Conservation (phyloP, 208 protist genomes). For the Porcisia deanei region DNA sequence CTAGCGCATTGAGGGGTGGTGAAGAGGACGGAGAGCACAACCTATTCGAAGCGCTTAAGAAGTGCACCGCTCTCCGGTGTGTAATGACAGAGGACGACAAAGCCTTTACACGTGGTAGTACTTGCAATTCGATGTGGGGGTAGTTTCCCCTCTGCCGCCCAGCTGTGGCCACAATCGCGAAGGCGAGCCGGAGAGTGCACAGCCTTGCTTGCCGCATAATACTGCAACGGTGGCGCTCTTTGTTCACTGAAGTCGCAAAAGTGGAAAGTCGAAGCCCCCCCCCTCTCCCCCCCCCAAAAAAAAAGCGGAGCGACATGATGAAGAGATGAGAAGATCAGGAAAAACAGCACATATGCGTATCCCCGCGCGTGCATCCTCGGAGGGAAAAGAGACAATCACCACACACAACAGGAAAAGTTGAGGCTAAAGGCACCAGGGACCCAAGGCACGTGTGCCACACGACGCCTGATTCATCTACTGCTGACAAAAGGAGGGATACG, state of each 20-base stretch:
- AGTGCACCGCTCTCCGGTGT: background rate
- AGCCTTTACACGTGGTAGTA: background rate
- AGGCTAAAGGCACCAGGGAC: background rate
- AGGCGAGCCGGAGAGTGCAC: background rate
- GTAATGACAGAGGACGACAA: background rate
- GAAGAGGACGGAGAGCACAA: background rate
- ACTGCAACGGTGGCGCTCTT: background rate
- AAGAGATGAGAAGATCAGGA: background rate
- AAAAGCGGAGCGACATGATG: background rate
- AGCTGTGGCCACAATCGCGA: background rate
- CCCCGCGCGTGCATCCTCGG: background rate
- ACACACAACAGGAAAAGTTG: background rate
- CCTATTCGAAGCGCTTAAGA: background rate
- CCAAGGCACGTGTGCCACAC: background rate
- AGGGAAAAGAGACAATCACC: background rate
- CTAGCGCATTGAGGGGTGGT: slow-evolving; percentile 1
- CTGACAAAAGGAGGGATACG: background rate
- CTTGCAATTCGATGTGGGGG: background rate
- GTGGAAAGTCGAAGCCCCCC: background rate
- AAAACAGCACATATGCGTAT: background rate
- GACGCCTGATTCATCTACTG: background rate
- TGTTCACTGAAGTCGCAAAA: background rate
- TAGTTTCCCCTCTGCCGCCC: background rate
- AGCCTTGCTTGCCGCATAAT: background rate
- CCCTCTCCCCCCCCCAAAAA: background rate